These are phyloP conservation scores for Picochlorum sp. DNA, from an alignment of 139 green algal species.

Conservation along the genomic window DNA sequence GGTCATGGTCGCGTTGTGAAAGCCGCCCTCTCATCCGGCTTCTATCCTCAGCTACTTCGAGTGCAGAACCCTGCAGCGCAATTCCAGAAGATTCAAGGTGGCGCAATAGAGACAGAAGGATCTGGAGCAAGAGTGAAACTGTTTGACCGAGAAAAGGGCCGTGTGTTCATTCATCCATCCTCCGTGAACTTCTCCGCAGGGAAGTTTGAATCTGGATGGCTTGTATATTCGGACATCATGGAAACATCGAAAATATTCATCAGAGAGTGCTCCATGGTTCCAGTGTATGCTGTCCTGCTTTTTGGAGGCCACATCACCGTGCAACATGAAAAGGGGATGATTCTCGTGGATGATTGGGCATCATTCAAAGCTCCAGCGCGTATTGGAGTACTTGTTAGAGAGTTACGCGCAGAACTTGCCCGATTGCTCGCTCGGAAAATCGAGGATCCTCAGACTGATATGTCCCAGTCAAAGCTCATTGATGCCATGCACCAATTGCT, in stretches of 20 bases:
- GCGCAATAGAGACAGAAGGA: constrained; percentile 44
- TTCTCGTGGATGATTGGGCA: constrained; percentile 53
- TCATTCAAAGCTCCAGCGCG: constrained; percentile 54
- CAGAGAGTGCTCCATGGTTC: constrained; percentile 63
- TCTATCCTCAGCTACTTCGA: constrained; percentile 87
- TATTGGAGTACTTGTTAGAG: constrained; percentile 60
- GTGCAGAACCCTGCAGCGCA: constrained; percentile 57
- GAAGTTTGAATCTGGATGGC: constrained; percentile 59
- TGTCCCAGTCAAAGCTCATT: constrained; percentile 39
- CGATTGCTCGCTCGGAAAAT: constrained; percentile 64
- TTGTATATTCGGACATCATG: constrained; percentile 81
- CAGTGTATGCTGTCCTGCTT: constrained; percentile 74
- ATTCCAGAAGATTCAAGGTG: constrained; percentile 36
- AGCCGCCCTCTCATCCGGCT: constrained; percentile 59
- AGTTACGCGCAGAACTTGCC: constrained; percentile 57
- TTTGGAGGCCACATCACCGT: constrained; percentile 69
- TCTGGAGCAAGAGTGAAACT: constrained; percentile 42
- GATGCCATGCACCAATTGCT: constrained; percentile 56
- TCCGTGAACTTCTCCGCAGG: constrained; percentile 69
- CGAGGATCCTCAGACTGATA: constrained; percentile 42
- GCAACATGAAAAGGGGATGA: constrained; percentile 32
- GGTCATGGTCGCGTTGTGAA: constrained; percentile 40
- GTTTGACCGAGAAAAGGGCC: constrained; percentile 39
- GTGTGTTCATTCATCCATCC: constrained; percentile 88
- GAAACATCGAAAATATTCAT: constrained; percentile 60